Evolutionary conservation across 2,329 filamentous ascomycete genomes (phyloP).

Genomic region (Calonectria hawksworthii): DNA sequence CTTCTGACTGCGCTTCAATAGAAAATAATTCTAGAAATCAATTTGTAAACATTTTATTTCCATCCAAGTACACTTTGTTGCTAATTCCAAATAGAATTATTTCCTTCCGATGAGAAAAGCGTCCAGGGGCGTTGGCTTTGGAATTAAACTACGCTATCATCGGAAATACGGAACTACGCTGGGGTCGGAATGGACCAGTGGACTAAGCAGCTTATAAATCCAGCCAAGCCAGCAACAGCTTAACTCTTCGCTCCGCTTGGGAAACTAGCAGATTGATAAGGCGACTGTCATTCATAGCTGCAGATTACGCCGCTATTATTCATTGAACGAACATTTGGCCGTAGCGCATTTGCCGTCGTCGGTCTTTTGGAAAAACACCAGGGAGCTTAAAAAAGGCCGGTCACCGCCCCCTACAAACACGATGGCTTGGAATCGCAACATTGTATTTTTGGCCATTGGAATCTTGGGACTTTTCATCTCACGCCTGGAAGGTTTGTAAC

Average conservation of each 20-base stretch:
- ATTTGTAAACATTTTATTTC: neutral
- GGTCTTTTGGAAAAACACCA: neutral
- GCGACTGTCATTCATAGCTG: neutral
- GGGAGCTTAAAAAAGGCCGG: neutral
- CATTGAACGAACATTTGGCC: neutral
- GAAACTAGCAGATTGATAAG: neutral
- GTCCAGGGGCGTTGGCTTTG: neutral
- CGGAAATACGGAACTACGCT: neutral
- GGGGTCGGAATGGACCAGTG: neutral
- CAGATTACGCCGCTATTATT: neutral
- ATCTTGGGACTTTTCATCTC: neutral
- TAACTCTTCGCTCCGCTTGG: neutral
- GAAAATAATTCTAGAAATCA: neutral
- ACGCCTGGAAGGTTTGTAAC: neutral
- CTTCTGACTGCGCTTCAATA: neutral
- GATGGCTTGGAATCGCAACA: neutral
- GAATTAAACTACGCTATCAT: neutral
- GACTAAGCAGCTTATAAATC: neutral
- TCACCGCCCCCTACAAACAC: neutral
- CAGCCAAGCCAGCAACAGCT: neutral
- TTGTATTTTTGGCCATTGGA: neutral
- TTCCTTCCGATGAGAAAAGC: neutral
- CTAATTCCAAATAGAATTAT: neutral
- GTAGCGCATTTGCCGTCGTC: neutral
- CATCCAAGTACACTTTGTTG: rapidly evolving